Base-by-base conservation (phyloP, 2,329 filamentous ascomycete species). In the Aspergillus sp. region DNA sequence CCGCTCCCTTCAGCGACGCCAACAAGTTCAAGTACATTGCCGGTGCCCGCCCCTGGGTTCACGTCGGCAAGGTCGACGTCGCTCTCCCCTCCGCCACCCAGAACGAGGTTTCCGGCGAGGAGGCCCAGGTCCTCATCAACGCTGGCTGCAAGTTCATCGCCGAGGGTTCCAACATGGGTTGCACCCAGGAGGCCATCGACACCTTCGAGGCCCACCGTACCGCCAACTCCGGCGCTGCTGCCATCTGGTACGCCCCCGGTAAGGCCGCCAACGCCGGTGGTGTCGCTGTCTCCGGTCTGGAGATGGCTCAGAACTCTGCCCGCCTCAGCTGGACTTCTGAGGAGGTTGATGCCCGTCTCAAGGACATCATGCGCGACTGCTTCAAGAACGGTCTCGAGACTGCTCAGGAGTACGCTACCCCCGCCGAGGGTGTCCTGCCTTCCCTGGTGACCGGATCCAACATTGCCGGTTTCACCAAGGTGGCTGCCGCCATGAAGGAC, bases 81-180 rank as follows among this genome's bases (percentile, higher is more conserved):
- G 95, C 91, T 36, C 90, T 98, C 59, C 95, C 95, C 56, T 93
- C 86, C 72, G 95, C 95, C 42, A 98, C 95, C 62, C 93, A 99
- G 85, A 99, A 99, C 84, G 95, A 99, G 82, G 92, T 99, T 73
- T 92, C 86, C 74, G 88, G 88, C 75, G 92, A 95, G 71, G 95
- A 99, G 84, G 95, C 93, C 56, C 83, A 91, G 81, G 87, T 86
- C 17, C 86, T 98, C 48, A 86, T 97, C 61, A 84, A 84, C 53
- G 85, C 85, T 61, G 94, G 94, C 68, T 86, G 85, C 74, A 87
- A 89, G 76, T 96, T 92, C 83, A 89, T 98, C 68, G 95, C 95
- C 60, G 95, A 99, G 82, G 95, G 95, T 59, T 95, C 90, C 81
- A 98, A 98, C 87, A 98, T 99, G 95, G 95, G 95, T 66, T 97